Base-by-base conservation (phyloP, 2,329 filamentous ascomycete genomes). In the Xylariaceae sp. region DNA sequence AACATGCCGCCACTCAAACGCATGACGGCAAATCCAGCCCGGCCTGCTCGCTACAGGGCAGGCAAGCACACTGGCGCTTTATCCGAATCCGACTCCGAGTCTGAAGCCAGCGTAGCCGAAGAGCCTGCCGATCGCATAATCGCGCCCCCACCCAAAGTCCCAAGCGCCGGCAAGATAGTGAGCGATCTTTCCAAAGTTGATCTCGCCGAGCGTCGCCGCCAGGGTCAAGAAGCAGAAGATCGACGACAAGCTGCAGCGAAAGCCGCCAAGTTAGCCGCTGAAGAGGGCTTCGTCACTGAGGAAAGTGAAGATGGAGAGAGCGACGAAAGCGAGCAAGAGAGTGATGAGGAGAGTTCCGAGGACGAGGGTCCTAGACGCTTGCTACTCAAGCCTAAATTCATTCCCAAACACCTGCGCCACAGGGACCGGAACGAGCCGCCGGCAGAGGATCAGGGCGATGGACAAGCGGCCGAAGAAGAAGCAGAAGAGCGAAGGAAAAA, bases 21-120 rank as follows among this genome's bases (percentile, higher is more conserved):
- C 65, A 96, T 97, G 89, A 97, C 93, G 57, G 91, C 92, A 57
- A 96, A 97, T 66, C 91, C 90, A 3, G 74, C 87, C 53, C 86
- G 85, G 68, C 89, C 90, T 19, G 83, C 86, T 60, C 88, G 94
- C 51, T 88, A 97, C 65, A 86, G 91, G 53, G 87, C 93, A 14
- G 93, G 94, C 60, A 97, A 97, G 71, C 77, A 86, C 14, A 74
- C 78, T 2, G 80, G 75, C 7, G 79, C 75, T 54, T 73, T 75
- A 12, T 79, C 77, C 17, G 65, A 63, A 40, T 82, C 80, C 38
- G 77, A 80, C 54, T 77, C 74, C 6, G 78, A 80, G 44, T 72
- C 71, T 42, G 68, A 67, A 59, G 75, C 72, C 65, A 77, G 78
- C 51, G 71, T 73, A 43, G 72, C 71, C 58, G 63, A 68, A 45